These are phyloP conservation scores for Trichothecium sympodiale DNA, from an alignment of 2,329 filamentous ascomycete genomes.

Conservation along the genomic window DNA sequence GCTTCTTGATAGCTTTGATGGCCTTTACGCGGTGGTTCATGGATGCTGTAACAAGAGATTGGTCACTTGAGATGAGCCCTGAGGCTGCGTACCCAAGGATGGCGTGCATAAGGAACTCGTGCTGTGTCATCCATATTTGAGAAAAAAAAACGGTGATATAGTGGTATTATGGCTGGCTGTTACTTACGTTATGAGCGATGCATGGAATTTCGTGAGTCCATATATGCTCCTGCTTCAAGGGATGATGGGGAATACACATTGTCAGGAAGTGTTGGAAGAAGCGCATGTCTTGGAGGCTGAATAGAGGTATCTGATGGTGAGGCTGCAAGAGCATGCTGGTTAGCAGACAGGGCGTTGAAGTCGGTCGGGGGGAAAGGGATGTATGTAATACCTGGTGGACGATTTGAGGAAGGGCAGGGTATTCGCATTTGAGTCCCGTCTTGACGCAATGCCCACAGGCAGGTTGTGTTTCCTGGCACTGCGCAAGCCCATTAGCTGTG, in stretches of 20 bases:
- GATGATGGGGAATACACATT: slow-evolving; percentile 51
- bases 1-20: slow-evolving; percentile 49
- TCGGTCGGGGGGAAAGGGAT: not conserved
- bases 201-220: slow-evolving; percentile 59
- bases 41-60: slow-evolving; percentile 42
- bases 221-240: slow-evolving; percentile 51
- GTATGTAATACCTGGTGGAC: slow-evolving; percentile 32
- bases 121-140: slow-evolving; percentile 24
- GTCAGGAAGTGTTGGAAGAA: slow-evolving; percentile 58
- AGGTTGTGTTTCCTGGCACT: slow-evolving; percentile 57
- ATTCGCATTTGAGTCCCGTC: slow-evolving; percentile 51
- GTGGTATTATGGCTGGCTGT: no score
- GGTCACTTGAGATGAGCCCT: slow-evolving; percentile 42
- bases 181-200: slow-evolving; percentile 51
- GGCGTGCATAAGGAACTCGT: slow-evolving; percentile 60
- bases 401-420: slow-evolving; percentile 40
- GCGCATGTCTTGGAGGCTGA: slow-evolving; percentile 54
- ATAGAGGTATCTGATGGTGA: slow-evolving; percentile 45
- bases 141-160: no score
- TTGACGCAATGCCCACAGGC: slow-evolving; percentile 53
- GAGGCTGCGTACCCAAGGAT: slow-evolving; percentile 59
- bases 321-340: slow-evolving; percentile 24
- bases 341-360: slow-evolving; percentile 2
- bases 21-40: slow-evolving; percentile 56
- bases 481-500: slow-evolving; percentile 8